Conservation (phyloP, 345 rosid genomes). For the Salix udensis region DNA sequence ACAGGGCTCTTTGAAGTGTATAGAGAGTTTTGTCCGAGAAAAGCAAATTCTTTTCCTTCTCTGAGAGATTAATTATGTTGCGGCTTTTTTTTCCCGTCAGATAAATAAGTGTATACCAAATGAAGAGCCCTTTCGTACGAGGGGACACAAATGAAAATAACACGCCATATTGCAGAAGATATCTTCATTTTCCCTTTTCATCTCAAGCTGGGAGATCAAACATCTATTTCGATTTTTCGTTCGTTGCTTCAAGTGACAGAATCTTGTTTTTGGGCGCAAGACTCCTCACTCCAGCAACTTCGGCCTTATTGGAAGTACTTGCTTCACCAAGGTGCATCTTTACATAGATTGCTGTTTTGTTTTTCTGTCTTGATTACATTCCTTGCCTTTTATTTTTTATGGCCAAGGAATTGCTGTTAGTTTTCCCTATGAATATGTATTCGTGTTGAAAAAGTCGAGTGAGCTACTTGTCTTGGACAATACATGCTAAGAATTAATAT, state of each 20-base stretch:
- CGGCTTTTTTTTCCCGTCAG: slow-evolving; percentile 35
- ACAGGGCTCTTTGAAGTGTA: slow-evolving; percentile 36
- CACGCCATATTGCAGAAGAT: slow-evolving; percentile 7
- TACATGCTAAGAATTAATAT: not conserved
- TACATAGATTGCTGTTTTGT: not conserved
- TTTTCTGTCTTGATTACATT: slow-evolving; percentile 7
- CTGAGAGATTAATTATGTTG: slow-evolving; percentile 30
- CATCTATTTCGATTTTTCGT: not conserved
- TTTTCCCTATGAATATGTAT: not conserved
- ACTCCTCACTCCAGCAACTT: not conserved
- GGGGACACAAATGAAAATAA: slow-evolving; percentile 14
- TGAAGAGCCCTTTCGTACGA: slow-evolving; percentile 20
- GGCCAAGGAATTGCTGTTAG: slow-evolving; percentile 21
- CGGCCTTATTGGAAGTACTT: not conserved
- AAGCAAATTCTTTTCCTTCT: slow-evolving; percentile 27
- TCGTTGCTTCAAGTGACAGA: not conserved
- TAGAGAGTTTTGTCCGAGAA: slow-evolving; percentile 26
- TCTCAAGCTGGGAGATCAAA: slow-evolving; percentile 9
- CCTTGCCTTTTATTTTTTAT: slow-evolving; percentile 30
- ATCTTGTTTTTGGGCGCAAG: not conserved
- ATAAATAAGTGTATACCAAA: slow-evolving; percentile 25
- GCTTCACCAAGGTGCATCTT: slow-evolving; percentile 10
- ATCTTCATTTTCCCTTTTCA: not conserved
- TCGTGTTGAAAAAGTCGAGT: not conserved
- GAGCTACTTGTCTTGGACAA: not conserved